A percentile compares a stretch with the other conserved stretches of the same genome.
Conservation (phyloP, 495 filamentous ascomycete species). For the Aspergillus cristatus region DNA sequence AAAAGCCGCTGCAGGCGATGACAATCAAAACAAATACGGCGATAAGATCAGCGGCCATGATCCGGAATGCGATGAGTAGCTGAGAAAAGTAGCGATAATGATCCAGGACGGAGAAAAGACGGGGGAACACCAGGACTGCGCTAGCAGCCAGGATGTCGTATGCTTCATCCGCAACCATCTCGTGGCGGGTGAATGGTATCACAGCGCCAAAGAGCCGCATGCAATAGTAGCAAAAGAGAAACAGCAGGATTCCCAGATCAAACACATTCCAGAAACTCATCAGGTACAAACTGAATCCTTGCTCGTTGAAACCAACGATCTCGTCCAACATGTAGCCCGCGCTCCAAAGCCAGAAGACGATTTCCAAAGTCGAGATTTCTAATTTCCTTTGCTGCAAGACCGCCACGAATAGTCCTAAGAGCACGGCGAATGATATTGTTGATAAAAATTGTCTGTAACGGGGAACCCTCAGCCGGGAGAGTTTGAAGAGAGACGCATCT, state of each 20-base stretch:
- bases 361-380: constrained; percentile 68
- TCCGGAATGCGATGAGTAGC: constrained; percentile 80
- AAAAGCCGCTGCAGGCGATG: constrained; percentile 85
- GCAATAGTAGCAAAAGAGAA: constrained; percentile 80
- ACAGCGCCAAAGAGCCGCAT: constrained; percentile 80
- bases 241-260: constrained; percentile 77
- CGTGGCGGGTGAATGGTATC: constrained; percentile 54
- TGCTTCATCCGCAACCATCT: constrained; percentile 63
- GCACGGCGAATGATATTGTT: constrained; percentile 69
- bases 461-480: constrained; percentile 80
- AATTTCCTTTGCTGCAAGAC: constrained; percentile 61
- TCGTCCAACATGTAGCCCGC: constrained; percentile 96
- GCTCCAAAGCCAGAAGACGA: constrained; percentile 95
- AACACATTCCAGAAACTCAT: constrained; percentile 97
- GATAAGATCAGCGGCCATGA: constrained; percentile 83
- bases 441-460: constrained; percentile 84
- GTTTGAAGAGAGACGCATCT: constrained; percentile 81
- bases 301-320: constrained; percentile 83
- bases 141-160: constrained; percentile 87
- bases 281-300: constrained; percentile 88
- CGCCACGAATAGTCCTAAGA: constrained; percentile 75
- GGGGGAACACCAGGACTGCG: constrained; percentile 79
- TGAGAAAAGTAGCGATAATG: constrained; percentile 94
- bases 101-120: constrained; percentile 84
- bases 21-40: constrained; percentile 75